Base-by-base conservation (phyloP, 164 flowering plant species). In the Aristolochia fimbriata region DNA sequence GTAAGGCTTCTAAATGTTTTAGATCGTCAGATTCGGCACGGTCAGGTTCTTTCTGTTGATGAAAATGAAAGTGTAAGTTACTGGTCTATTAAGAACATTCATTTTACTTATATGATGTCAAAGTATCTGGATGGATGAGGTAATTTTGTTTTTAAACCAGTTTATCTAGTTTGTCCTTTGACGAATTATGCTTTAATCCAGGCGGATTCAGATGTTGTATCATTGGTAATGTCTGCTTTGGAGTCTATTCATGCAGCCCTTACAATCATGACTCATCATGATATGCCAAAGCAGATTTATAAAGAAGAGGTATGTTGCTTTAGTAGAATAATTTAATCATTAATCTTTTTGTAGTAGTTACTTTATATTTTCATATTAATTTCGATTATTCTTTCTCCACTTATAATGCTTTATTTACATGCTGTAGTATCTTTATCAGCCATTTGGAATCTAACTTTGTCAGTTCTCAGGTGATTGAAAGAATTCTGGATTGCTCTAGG, bases 231-330 rank as follows among this genome's bases (percentile, higher is more conserved):
- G 58, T 78, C 80, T 74, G 92, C 96, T 52, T 61, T 94, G 72
- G 99, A 91, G 74, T 81, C 96, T 14, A 80, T 86, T 73, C 97
- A 94, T 78, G 96, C 88, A 12, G 83, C 93, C 63, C 68, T 94
- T 45, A 86, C 85, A 22, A 73, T 94, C 27, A 83, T 94, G 96
- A 78, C 93, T 27, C 70, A 83, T 62, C 67, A 67, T 51, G 71
- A 77, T 65, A 86, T 94, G 99, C 96, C 97, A 63, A 91, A 94
- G 72, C 91, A 85, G 71, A 75, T 94, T 1, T 91, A 94, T 59
- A 87, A 87, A 46, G 99, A 94, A 79, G 99, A 94, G 86, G 99
- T 94, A 71, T 45, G 52, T 61, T 37, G 45, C 15, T 21, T 47
- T 56, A 31, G 8, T 16, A 30, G 3, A 17, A n/a, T 33, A 17